A percentile compares a stretch with the other conserved stretches of the same genome.
Evolutionary conservation across 2,329 filamentous ascomycete species (phyloP).

Genomic region (Aspergillus caelatus): DNA sequence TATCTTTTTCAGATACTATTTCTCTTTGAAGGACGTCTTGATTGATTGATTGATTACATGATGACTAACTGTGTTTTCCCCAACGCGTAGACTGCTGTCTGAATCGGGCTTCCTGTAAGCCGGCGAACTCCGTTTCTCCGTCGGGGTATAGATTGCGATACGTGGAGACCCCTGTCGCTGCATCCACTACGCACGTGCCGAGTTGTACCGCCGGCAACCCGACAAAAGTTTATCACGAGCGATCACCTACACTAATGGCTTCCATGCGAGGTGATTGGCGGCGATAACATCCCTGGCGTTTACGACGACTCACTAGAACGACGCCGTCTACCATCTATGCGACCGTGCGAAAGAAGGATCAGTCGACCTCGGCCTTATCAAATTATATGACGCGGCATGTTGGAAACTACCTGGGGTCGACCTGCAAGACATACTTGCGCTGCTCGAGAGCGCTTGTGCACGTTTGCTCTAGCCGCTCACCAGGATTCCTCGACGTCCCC

Average conservation of each 20-base stretch:
- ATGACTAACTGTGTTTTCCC: slow-evolving; percentile 38
- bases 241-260: slow-evolving; percentile 3
- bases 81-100: slow-evolving; percentile 48
- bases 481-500: background rate
- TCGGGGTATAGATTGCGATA: slow-evolving; percentile 11
- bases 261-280: slow-evolving; percentile 2
- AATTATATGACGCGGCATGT: background rate
- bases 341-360: slow-evolving; percentile 1
- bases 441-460: background rate
- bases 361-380: background rate
- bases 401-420: background rate
- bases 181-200: slow-evolving; percentile 13
- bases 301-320: background rate
- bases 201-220: slow-evolving; percentile 17
- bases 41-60: slow-evolving; percentile 22
- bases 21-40: slow-evolving; percentile 17
- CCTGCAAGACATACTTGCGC: background rate
- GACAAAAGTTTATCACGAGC: slow-evolving; percentile 8
- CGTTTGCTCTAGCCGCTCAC: background rate
- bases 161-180: slow-evolving; percentile 17
- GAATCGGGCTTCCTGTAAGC: slow-evolving; percentile 52
- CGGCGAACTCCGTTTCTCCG: slow-evolving; percentile 15
- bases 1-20: slow-evolving; percentile 23
- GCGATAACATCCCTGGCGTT: background rate
- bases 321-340: background rate